Percentiles rank a stretch among this genome's conserved stretches.
Conservation (phyloP, 106 monocot genomes). For the Iris macrosiphon region DNA sequence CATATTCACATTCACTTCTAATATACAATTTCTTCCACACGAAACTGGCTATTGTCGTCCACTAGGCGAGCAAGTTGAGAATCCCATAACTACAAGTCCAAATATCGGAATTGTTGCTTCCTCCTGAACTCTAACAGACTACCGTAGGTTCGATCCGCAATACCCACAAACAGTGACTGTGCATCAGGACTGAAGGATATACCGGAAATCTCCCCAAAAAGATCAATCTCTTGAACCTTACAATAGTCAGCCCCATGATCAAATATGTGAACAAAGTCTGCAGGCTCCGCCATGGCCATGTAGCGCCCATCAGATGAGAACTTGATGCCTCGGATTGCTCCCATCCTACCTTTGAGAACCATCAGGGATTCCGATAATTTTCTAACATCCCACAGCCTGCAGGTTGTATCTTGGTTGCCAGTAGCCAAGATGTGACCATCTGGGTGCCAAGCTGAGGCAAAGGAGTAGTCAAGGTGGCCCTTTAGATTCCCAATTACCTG, state of each 20-base stretch:
- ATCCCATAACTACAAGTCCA: conserved; percentile 20
- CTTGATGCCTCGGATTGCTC: conserved; percentile 62
- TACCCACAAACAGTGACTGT: conserved; percentile 47
- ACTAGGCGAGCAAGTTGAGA: not conserved
- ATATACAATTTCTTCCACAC: too few relatives aligned
- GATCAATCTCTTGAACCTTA: conserved; percentile 66
- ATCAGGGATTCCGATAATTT: conserved; percentile 46
- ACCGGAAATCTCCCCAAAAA: conserved; percentile 83
- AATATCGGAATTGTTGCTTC: conserved; percentile 20
- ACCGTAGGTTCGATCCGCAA: conserved; percentile 49
- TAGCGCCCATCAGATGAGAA: conserved; percentile 69
- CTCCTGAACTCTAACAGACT: conserved; percentile 53
- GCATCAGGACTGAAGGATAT: conserved; percentile 47
- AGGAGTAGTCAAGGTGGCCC: conserved; percentile 71
- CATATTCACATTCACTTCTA: too few relatives aligned
- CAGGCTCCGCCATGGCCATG: conserved; percentile 79
- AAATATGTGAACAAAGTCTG: conserved; percentile 76
- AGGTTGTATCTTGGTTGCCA: conserved; percentile 82
- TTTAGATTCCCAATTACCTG: conserved; percentile 45
- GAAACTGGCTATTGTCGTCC: too few relatives aligned
- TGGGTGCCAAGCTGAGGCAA: conserved; percentile 87
- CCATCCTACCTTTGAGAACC: conserved; percentile 69
- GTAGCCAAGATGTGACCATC: conserved; percentile 61
- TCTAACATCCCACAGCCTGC: conserved; percentile 84
- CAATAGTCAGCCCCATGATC: conserved; percentile 31